phyloP scores from a whole-genome alignment of 164 flowering plant species.

The grape (Vitis vinifera) region ASM3070453v1 NC_081814.1:25795501-25796000 shows the following conservation, averaged over 20 bases:
- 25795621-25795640: slow-evolving; percentile 98
- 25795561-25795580: slow-evolving; percentile 83
- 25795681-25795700: slow-evolving; percentile 8
- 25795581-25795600: slow-evolving; percentile 83
- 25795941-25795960: background rate
- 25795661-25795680: slow-evolving; percentile 9
- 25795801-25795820: slow-evolving; percentile 97
- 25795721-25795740: slow-evolving; percentile 4
- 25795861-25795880: slow-evolving; percentile 59
- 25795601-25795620: slow-evolving; percentile 95
- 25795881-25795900: slow-evolving; percentile 68
- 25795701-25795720: background rate
- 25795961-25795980: slow-evolving; percentile 24
- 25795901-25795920: background rate
- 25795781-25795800: slow-evolving; percentile 93
- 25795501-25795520: slow-evolving; percentile 95
- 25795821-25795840: slow-evolving; percentile 98
- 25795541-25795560: slow-evolving; percentile 62
- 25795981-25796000: slow-evolving; percentile 81
- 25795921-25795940: background rate
- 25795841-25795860: slow-evolving; percentile 98
- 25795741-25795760: slow-evolving; percentile 88
- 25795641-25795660: slow-evolving; percentile 51
- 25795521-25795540: slow-evolving; percentile 99
- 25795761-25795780: slow-evolving; percentile 79